Evolutionary conservation across 1,139 yeast genomes (phyloP).

Genomic region (Scheffersomyces lignicola): DNA sequence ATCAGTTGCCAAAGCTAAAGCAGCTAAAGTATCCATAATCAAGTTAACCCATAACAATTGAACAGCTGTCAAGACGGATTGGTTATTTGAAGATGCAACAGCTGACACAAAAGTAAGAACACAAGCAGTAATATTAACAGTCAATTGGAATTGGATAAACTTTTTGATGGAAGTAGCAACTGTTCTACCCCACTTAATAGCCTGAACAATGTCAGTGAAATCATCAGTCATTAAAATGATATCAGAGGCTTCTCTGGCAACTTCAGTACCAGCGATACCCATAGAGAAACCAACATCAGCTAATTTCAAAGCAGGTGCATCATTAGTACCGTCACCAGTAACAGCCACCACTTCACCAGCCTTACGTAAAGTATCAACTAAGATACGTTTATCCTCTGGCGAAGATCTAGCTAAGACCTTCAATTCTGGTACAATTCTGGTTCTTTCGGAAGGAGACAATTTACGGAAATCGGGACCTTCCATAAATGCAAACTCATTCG

Average conservation of each 20-base stretch:
- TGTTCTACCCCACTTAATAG: conserved; percentile 99
- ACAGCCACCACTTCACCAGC: conserved; percentile 96
- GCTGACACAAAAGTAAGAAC: conserved; percentile 91
- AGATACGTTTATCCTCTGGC: conserved; percentile 88
- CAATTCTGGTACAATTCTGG: conserved; percentile 62
- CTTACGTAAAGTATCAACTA: conserved; percentile 78
- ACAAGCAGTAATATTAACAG: conserved; percentile 96
- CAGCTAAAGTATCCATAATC: conserved; percentile 98
- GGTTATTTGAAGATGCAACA: conserved; percentile 74
- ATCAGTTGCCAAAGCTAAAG: conserved; percentile 96
- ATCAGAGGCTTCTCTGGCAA: conserved; percentile 94
- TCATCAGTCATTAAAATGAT: conserved; percentile 94
- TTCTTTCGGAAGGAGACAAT: conserved; percentile 58
- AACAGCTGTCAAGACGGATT: conserved; percentile 92
- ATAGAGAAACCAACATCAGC: conserved; percentile 94
- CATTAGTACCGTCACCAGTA: conserved; percentile 97
- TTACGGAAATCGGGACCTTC: conserved; percentile 90
- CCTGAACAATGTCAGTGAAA: conserved; percentile 91
- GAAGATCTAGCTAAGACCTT: conserved; percentile 91
- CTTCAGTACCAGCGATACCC: conserved; percentile 95
- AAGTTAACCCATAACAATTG: conserved; percentile 96
- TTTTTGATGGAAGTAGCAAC: conserved; percentile 93
- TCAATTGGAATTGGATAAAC: conserved; percentile 92
- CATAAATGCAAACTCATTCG: conserved; percentile 67
- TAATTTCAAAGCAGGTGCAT: conserved; percentile 89